A percentile compares a stretch with the other conserved stretches of the same genome.
These are phyloP conservation scores for Ophiostoma tasmaniense DNA, from an alignment of 2,329 filamentous ascomycete genomes.

Conservation along the genomic window DNA sequence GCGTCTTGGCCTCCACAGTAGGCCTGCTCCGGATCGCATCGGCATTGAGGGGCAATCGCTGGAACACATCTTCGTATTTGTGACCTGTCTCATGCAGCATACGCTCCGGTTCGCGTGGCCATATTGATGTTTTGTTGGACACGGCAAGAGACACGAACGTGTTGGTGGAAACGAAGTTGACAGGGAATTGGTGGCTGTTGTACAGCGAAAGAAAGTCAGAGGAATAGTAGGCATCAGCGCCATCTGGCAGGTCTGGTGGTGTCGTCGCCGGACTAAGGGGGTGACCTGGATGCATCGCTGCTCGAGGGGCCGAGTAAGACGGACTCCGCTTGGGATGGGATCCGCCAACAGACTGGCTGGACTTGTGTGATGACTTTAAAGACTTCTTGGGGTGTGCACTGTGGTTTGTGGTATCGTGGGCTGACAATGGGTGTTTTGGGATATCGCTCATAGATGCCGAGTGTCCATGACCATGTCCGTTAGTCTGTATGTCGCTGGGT, in stretches of 20 bases:
- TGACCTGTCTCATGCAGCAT: slow-evolving; percentile 61
- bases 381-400: slow-evolving; percentile 60
- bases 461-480: slow-evolving; percentile 63
- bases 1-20: slow-evolving; percentile 46
- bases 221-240: slow-evolving; percentile 62
- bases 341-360: slow-evolving; percentile 68
- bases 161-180: slow-evolving; percentile 59
- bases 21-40: slow-evolving; percentile 37
- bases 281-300: slow-evolving; percentile 37
- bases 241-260: slow-evolving; percentile 55
- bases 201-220: slow-evolving; percentile 69
- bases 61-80: slow-evolving; percentile 61
- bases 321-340: slow-evolving; percentile 57
- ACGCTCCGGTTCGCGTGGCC: slow-evolving; percentile 66
- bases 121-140: slow-evolving; percentile 64
- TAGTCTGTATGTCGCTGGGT: slow-evolving; percentile 57
- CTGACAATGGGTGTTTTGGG: slow-evolving; percentile 32
- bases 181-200: slow-evolving; percentile 37
- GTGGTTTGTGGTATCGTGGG: slow-evolving; percentile 29
- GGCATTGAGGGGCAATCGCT: slow-evolving; percentile 36
- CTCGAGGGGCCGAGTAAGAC: slow-evolving; percentile 53
- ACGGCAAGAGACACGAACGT: slow-evolving; percentile 68
- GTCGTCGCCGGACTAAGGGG: slow-evolving; percentile 70
- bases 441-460: slow-evolving; percentile 48
- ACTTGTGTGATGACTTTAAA: slow-evolving; percentile 69